A percentile compares a stretch with the other conserved stretches of the same genome.
Evolutionary conservation across 31 red algal genomes (phyloP).

Genomic region (Asparagopsis taxiformis): DNA sequence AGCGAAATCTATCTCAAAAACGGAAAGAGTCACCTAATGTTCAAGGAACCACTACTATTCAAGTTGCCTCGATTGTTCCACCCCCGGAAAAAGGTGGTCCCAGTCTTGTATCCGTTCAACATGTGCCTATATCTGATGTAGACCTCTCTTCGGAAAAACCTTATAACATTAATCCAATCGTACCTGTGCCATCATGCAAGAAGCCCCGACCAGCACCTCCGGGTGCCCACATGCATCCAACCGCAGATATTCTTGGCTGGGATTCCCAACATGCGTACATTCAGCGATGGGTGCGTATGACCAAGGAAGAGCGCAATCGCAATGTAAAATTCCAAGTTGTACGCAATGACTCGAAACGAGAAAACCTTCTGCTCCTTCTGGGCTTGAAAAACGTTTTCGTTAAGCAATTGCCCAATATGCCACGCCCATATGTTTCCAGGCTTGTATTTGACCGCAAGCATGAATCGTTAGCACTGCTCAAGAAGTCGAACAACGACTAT

Average conservation of each 20-base stretch:
- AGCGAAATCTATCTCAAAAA: no score
- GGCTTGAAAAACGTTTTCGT: constrained; percentile 99
- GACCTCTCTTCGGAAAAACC: constrained; percentile 46
- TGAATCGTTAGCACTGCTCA: constrained; percentile 86
- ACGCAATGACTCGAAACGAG: constrained; percentile 77
- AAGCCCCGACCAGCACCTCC: constrained; percentile 51
- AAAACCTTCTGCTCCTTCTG: constrained; percentile 76
- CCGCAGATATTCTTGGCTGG: constrained; percentile 90
- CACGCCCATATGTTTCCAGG: constrained; percentile 92
- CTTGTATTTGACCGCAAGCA: constrained; percentile 99
- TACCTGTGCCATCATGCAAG: constrained; percentile 50
- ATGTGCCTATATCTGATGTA: constrained; percentile 40
- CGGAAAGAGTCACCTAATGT: no score
- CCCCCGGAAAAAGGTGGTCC: constrained; percentile 15
- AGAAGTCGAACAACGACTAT: constrained; percentile 60
- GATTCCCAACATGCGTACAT: constrained; percentile 98
- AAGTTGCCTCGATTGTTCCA: constrained; percentile 15
- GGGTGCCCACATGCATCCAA: constrained; percentile 66
- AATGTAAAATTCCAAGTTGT: constrained; percentile 89
- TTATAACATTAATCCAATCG: constrained; percentile 67
- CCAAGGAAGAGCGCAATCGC: constrained; percentile 69
- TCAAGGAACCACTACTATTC: no score
- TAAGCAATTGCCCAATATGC: constrained; percentile 99
- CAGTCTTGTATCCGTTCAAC: constrained; percentile 20
- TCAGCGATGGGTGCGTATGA: constrained; percentile 94